These are phyloP conservation scores for Colletotrichum sp. DNA, from an alignment of 2,329 filamentous ascomycete species.

Conservation along the genomic window DNA sequence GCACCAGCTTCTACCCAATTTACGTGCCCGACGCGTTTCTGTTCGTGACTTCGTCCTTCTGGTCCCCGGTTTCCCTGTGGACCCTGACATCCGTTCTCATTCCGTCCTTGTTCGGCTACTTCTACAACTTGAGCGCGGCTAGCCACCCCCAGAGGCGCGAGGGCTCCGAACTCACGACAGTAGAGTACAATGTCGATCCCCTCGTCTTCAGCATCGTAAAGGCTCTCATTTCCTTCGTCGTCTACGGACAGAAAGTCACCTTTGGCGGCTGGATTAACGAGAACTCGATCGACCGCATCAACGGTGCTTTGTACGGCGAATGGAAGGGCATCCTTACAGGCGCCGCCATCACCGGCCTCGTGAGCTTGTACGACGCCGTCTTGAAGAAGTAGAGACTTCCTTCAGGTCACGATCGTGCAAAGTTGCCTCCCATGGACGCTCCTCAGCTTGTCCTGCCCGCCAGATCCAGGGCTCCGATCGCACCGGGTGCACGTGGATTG, in stretches of 20 bases:
- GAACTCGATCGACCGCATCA: constrained; percentile 66
- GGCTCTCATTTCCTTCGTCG: constrained; percentile 79
- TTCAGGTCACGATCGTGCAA: not conserved
- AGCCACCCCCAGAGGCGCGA: constrained; percentile 45
- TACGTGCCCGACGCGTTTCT: constrained; percentile 82
- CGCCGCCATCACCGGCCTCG: constrained; percentile 68
- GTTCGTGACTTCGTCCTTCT: constrained; percentile 79
- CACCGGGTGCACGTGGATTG: not conserved
- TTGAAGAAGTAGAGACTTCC: constrained; percentile 62
- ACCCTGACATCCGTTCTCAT: constrained; percentile 71
- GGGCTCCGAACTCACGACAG: constrained; percentile 32
- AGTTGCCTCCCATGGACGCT: not conserved
- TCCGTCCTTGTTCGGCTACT: constrained; percentile 79
- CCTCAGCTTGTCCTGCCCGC: not conserved
- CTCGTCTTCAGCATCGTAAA: constrained; percentile 90
- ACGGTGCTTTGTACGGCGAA: constrained; percentile 72
- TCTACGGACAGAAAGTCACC: constrained; percentile 73
- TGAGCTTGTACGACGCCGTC: constrained; percentile 79
- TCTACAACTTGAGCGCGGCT: constrained; percentile 81
- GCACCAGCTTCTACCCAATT: constrained; percentile 64
- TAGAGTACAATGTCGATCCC: constrained; percentile 76
- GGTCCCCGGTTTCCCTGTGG: constrained; percentile 83
- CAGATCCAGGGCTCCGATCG: not conserved
- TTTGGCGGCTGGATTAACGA: constrained; percentile 67
- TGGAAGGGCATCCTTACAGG: constrained; percentile 74